phyloP scores from a whole-genome alignment of 192 early-diverging fungal species.

The Coemansia sp. region DNA sequence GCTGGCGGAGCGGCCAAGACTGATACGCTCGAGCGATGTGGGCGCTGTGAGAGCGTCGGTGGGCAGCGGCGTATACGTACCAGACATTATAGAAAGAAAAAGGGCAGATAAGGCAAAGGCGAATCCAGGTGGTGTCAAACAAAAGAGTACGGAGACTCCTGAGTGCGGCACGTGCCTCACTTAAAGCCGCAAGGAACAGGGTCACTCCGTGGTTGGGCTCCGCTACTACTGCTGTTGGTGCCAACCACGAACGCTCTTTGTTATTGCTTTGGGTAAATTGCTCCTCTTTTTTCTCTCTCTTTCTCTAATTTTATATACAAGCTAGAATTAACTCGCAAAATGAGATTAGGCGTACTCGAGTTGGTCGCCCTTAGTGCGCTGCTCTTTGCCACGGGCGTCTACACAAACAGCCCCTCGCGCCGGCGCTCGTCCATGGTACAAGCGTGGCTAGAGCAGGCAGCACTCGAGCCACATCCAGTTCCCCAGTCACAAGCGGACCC shows the following conservation, averaged over 20 bases:
- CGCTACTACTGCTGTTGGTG: background rate
- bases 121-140: background rate
- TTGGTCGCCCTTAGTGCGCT: slow-evolving; percentile 2
- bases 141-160: background rate
- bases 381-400: background rate
- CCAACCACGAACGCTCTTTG: background rate
- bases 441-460: slow-evolving; percentile 27
- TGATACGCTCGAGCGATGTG: slow-evolving; percentile 16
- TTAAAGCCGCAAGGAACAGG: background rate
- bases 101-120: background rate
- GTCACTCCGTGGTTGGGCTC: no score
- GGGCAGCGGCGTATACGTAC: slow-evolving; percentile 30
- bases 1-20: slow-evolving; percentile 9
- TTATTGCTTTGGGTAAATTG: background rate
- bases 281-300: background rate
- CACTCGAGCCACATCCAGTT: slow-evolving; percentile 16
- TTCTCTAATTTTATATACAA: slow-evolving; percentile 4
- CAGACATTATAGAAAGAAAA: slow-evolving; percentile 15
- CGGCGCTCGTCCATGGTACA: slow-evolving; percentile 16
- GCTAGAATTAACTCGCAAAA: background rate
- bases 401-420: background rate
- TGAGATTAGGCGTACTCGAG: slow-evolving; percentile 16
- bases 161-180: background rate
- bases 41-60: slow-evolving; percentile 16
- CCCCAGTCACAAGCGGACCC: slow-evolving; percentile 33